Evolutionary conservation across 1,139 yeast genomes (phyloP).

Genomic region (Candida sanyaensis): DNA sequence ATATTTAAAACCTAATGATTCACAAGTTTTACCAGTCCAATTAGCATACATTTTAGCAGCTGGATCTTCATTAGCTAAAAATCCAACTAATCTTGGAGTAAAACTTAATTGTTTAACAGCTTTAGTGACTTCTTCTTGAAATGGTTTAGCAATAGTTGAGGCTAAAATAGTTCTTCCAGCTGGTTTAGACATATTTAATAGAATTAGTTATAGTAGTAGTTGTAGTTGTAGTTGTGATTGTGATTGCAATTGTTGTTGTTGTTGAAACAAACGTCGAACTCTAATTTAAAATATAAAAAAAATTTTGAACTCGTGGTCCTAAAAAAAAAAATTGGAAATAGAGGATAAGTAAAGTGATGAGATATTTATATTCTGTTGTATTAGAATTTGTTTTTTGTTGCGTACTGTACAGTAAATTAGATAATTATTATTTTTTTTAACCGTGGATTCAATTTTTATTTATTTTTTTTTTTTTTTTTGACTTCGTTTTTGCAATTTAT

Average conservation of each 20-base stretch:
- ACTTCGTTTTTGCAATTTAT: background rate
- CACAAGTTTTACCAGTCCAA: conserved; percentile 94
- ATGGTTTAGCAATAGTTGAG: conserved; percentile 81
- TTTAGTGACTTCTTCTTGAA: conserved; percentile 65
- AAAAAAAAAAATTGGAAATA: background rate
- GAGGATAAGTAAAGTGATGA: background rate
- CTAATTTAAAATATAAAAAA: background rate
- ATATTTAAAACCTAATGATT: conserved; percentile 80
- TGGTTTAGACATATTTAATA: conserved; percentile 24
- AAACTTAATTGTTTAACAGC: conserved; percentile 55
- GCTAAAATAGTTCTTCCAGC: conserved; percentile 86
- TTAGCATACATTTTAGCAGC: conserved; percentile 94
- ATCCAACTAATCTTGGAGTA: conserved; percentile 81
- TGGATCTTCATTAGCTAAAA: conserved; percentile 89
- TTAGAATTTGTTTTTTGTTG: too few relatives aligned
- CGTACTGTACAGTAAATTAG: background rate
- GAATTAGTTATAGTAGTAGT: background rate
- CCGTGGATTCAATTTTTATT: background rate
- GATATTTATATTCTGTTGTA: background rate
- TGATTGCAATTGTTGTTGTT: too few relatives aligned
- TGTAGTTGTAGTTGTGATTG: too few relatives aligned
- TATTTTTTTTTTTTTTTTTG: too few relatives aligned
- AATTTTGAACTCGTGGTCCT: background rate
- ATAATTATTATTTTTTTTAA: background rate
- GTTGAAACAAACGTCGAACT: too few relatives aligned